Conservation (phyloP, 2,329 filamentous ascomycete genomes). For the Colletotrichum sp. region DNA sequence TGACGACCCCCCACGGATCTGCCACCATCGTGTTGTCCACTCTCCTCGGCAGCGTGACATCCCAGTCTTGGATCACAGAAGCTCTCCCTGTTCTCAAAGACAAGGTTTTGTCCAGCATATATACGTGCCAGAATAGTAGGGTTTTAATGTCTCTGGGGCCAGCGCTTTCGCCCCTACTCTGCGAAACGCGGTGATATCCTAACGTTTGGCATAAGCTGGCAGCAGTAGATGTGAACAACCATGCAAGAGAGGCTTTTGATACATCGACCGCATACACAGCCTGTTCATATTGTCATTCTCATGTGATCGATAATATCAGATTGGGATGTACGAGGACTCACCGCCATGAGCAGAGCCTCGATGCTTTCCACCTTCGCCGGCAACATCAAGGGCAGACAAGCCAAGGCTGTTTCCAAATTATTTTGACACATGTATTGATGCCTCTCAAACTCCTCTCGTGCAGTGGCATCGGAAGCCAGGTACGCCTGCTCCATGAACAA, state of each 20-base stretch:
- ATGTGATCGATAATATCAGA: neutral
- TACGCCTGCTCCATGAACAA: conserved; percentile 51
- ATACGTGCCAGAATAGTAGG: conserved; percentile 55
- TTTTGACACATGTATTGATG: conserved; percentile 46
- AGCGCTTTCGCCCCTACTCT: conserved; percentile 33
- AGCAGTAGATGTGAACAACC: conserved; percentile 64
- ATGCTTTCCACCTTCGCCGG: conserved; percentile 59
- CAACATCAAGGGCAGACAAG: conserved; percentile 59
- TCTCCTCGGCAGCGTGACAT: conserved; percentile 55
- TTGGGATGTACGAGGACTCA: conserved; percentile 32
- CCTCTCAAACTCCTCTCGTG: conserved; percentile 37
- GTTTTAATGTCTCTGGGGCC: conserved; percentile 37
- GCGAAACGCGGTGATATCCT: conserved; percentile 59
- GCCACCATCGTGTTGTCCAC: conserved; percentile 31
- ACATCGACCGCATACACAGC: conserved; percentile 66
- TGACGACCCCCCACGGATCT: conserved; percentile 50
- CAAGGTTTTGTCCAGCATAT: conserved; percentile 59
- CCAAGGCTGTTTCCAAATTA: conserved; percentile 55
- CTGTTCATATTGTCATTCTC: conserved; percentile 33
- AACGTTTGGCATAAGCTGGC: conserved; percentile 65
- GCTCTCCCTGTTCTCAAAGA: conserved; percentile 59
- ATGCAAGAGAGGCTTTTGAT: conserved; percentile 66
- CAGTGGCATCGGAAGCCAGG: conserved; percentile 33
- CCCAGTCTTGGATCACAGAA: conserved; percentile 60
- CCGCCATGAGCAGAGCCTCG: conserved; percentile 62